Evolutionary conservation across 768 basidiomycete genomes (phyloP), one percentile per base, ranked within the genome.

Genomic region (Lentinula lateritia): DNA sequence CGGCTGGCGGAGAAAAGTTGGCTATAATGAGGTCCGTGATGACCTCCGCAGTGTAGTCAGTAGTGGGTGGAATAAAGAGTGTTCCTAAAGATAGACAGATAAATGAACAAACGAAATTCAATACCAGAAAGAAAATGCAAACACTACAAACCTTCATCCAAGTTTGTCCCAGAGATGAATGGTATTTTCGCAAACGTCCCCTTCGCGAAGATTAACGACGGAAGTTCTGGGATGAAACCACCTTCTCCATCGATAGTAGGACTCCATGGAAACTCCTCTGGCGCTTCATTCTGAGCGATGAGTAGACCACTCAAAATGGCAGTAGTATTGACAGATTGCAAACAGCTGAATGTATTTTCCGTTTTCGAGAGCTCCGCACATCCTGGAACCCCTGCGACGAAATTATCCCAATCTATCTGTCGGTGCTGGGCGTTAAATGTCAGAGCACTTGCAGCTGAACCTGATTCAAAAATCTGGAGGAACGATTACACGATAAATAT

Each of bases 101-200:
- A 42, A 2, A 42, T n/a, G 23, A 1, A 12, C 23, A 23, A 36
- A 13, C n/a, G 41, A 8, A 35, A 55, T 32, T n/a, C 62, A 50
- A 18, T 2, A 42, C 35, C n/a, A 15, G 18, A 50, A 32, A 20
- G 32, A 13, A 8, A 39, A 13, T 39, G 12, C 38, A 12, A 12
- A 12, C 8, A 7, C 38, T 13, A 52, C 66, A 28, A 23, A 80
- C 81, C 80, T 73, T 82, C 80, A 65, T 83, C 80, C 3, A 76
- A 67, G 62, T 71, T 73, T 6, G 76, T 76, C 15, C 80, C 80
- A 46, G 76, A 67, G 32, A 83, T 81, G 63, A 80, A 78, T 0
- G 81, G 80, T 2, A 83, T 60, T n/a, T 67, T 66, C 1, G 69
- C 63, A 39, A 73, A 73, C 3, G 63, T 58, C 0, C 76, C 64